Evolutionary conservation across 2,329 filamentous ascomycete genomes (phyloP).

Genomic region (Rhexocercosporidium sp.): DNA sequence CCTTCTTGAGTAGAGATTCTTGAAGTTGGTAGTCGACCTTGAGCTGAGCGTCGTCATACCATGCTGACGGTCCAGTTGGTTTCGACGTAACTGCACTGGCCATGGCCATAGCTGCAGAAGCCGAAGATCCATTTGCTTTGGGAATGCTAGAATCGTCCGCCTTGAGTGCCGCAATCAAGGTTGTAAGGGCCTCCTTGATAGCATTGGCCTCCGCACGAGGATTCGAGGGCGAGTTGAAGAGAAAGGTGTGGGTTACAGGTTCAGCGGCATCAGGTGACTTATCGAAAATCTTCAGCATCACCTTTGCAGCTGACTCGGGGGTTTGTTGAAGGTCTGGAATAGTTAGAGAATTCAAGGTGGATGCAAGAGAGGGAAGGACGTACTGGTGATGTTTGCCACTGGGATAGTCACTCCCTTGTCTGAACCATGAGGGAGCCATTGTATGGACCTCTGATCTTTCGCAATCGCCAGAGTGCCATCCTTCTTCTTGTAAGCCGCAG

Average conservation of each 20-base stretch:
- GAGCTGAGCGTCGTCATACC: slow-evolving; percentile 82
- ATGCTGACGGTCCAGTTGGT: slow-evolving; percentile 56
- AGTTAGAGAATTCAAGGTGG: not conserved
- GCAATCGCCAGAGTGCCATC: slow-evolving; percentile 83
- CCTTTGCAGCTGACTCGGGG: slow-evolving; percentile 83
- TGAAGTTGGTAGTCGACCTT: slow-evolving; percentile 82
- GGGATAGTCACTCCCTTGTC: slow-evolving; percentile 71
- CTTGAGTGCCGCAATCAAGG: slow-evolving; percentile 66
- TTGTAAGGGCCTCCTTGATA: slow-evolving; percentile 81
- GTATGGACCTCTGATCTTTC: slow-evolving; percentile 73
- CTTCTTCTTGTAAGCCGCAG: slow-evolving; percentile 91
- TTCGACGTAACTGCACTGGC: slow-evolving; percentile 69
- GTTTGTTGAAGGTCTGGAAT: slow-evolving; percentile 88
- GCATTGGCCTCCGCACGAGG: slow-evolving; percentile 84
- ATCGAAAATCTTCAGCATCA: slow-evolving; percentile 91
- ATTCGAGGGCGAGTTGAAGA: slow-evolving; percentile 79
- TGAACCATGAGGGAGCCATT: slow-evolving; percentile 76
- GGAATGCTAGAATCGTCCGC: slow-evolving; percentile 46
- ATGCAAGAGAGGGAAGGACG: slow-evolving; percentile 42
- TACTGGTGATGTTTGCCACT: slow-evolving; percentile 83
- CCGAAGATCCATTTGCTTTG: slow-evolving; percentile 44
- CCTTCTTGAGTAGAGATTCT: slow-evolving; percentile 84
- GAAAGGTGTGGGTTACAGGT: slow-evolving; percentile 79
- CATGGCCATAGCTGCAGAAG: slow-evolving; percentile 77
- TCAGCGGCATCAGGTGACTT: slow-evolving; percentile 64